Percentiles rank a stretch among this genome's conserved stretches.
Conservation (phyloP, 2,329 filamentous ascomycete species). For the Magnaporthales sp. region DNA sequence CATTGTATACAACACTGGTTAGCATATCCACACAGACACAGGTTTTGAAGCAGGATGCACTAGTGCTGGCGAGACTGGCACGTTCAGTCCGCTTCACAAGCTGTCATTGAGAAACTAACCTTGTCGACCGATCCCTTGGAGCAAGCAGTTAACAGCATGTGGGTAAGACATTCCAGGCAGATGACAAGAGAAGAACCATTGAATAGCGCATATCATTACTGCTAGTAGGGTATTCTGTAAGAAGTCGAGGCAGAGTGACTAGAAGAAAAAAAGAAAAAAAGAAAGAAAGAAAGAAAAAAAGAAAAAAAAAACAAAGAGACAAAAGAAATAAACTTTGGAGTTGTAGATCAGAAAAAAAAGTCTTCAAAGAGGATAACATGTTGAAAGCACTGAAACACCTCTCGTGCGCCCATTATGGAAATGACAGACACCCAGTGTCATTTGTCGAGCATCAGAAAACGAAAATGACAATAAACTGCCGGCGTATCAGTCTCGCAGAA, state of each 20-base stretch:
- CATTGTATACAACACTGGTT: too few relatives aligned
- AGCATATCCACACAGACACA: too few relatives aligned
- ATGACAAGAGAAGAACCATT: neutral
- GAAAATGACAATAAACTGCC: neutral
- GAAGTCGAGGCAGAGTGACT: neutral
- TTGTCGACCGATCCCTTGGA: too few relatives aligned
- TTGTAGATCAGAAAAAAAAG: too few relatives aligned
- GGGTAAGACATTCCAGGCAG: neutral
- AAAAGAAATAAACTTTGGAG: neutral
- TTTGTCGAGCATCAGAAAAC: neutral
- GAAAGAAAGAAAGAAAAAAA: conserved; percentile 9
- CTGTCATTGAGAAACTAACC: too few relatives aligned
- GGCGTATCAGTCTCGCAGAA: neutral
- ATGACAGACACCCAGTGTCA: neutral
- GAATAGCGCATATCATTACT: neutral
- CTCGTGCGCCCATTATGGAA: neutral
- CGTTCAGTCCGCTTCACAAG: too few relatives aligned
- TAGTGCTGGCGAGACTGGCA: too few relatives aligned
- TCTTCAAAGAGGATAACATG: neutral
- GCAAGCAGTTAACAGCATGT: too few relatives aligned
- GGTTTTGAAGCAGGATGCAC: too few relatives aligned
- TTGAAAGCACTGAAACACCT: neutral
- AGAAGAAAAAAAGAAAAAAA: neutral
- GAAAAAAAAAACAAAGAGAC: conserved; percentile 7
- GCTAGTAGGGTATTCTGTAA: neutral